Conservation (phyloP, 2,329 filamentous ascomycete genomes). For the Fusarium sp. region DNA sequence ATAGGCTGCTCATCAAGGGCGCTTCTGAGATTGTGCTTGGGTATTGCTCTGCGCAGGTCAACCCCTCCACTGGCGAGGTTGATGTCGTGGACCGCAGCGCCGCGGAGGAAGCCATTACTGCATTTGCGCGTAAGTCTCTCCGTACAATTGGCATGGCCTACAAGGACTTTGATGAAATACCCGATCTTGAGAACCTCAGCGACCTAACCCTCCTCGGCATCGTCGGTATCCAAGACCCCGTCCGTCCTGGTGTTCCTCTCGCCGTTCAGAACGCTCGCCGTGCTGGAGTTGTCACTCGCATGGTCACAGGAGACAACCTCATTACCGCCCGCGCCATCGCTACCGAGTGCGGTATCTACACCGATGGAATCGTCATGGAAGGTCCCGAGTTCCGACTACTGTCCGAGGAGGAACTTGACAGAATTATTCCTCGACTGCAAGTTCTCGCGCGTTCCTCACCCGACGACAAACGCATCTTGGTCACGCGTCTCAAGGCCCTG, state of each 20-base stretch:
- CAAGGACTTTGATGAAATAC: constrained; percentile 77
- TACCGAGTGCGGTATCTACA: constrained; percentile 81
- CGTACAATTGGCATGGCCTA: constrained; percentile 88
- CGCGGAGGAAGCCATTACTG: constrained; percentile 74
- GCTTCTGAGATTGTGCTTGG: constrained; percentile 73
- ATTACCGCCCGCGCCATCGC: constrained; percentile 84
- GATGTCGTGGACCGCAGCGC: constrained; percentile 65
- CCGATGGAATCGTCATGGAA: constrained; percentile 79
- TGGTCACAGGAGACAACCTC: constrained; percentile 88
- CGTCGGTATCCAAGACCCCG: constrained; percentile 84
- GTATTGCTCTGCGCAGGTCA: constrained; percentile 63
- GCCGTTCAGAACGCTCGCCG: constrained; percentile 79
- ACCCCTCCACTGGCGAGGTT: constrained; percentile 60
- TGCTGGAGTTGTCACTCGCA: constrained; percentile 83
- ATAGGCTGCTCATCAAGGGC: constrained; percentile 72
- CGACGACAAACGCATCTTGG: constrained; percentile 80
- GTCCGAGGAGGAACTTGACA: constrained; percentile 72
- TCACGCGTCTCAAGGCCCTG: constrained; percentile 77
- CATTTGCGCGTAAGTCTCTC: constrained; percentile 83
- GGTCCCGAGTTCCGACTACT: constrained; percentile 83
- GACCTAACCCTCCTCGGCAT: constrained; percentile 73
- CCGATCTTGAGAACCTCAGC: constrained; percentile 68
- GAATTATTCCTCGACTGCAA: constrained; percentile 76
- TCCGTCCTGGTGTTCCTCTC: constrained; percentile 78
- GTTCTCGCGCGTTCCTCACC: constrained; percentile 81